Evolutionary conservation across 2,329 filamentous ascomycete genomes (phyloP).

Genomic region (Paracoccidioides lutzii): DNA sequence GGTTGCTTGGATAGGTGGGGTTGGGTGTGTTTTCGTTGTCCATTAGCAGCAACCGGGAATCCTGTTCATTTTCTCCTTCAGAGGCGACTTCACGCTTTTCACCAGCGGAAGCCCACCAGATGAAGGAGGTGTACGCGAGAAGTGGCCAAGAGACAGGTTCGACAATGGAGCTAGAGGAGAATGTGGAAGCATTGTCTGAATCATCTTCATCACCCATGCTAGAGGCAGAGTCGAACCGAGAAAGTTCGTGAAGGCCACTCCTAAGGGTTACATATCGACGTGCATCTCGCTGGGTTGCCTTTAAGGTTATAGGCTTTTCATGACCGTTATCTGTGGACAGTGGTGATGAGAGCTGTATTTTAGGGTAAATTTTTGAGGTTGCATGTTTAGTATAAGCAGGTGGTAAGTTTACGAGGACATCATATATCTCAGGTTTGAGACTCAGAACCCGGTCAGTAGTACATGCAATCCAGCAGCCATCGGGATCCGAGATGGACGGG

Average conservation of each 20-base stretch:
- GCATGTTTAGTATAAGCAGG: slow-evolving; percentile 46
- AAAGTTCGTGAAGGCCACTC: slow-evolving; percentile 41
- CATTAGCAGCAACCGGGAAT: slow-evolving; percentile 28
- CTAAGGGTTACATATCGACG: slow-evolving; percentile 62
- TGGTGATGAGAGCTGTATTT: slow-evolving; percentile 40
- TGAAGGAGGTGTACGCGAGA: slow-evolving; percentile 49
- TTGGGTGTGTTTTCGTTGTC: slow-evolving; percentile 24
- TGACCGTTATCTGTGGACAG: slow-evolving; percentile 36
- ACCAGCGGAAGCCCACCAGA: slow-evolving; percentile 56
- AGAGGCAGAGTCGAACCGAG: slow-evolving; percentile 12
- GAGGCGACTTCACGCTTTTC: slow-evolving; percentile 43
- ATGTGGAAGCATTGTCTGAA: slow-evolving; percentile 28
- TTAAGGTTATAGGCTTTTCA: slow-evolving; percentile 38
- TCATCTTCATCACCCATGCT: slow-evolving; percentile 22
- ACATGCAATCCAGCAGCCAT: slow-evolving; percentile 76
- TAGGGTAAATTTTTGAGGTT: slow-evolving; percentile 58
- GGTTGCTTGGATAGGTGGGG: slow-evolving; percentile 12
- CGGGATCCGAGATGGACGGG: slow-evolving; percentile 27
- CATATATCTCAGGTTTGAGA: slow-evolving; percentile 76
- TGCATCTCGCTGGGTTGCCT: slow-evolving; percentile 81
- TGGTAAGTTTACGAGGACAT: slow-evolving; percentile 76
- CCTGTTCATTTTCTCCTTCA: slow-evolving; percentile 42
- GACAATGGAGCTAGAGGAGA: slow-evolving; percentile 34
- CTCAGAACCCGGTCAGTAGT: slow-evolving; percentile 88
- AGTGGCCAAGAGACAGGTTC: slow-evolving; percentile 48